These are phyloP conservation scores for Stentor coeruleus DNA, from an alignment of 73 alveolate genomes.

Conservation along the genomic window DNA sequence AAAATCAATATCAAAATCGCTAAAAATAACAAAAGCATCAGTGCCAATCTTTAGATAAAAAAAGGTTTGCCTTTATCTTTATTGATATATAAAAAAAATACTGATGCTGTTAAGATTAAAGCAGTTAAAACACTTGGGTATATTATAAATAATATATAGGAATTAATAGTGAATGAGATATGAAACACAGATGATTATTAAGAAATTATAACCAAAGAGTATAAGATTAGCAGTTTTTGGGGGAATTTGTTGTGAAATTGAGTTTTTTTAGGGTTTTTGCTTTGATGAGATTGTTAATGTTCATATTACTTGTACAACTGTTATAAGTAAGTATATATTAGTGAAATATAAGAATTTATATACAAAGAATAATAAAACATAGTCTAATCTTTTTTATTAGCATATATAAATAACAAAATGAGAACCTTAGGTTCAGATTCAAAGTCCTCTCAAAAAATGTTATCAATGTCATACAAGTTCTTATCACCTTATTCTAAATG, in stretches of 20 bases:
- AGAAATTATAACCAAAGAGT: background rate
- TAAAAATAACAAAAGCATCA: background rate
- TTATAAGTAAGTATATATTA: too few species aligned
- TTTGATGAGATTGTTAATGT: background rate
- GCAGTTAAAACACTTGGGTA: background rate
- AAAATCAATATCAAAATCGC: background rate
- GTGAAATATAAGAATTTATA: background rate
- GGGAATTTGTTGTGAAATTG: background rate
- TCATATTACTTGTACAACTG: background rate
- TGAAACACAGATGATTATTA: background rate
- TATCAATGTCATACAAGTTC: too few species aligned
- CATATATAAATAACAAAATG: too few species aligned
- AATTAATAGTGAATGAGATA: background rate
- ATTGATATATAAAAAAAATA: too few species aligned
- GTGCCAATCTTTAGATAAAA: background rate
- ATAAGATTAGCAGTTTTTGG: background rate
- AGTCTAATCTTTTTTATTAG: too few species aligned
- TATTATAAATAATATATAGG: background rate
- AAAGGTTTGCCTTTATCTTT: background rate
- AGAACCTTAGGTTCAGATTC: too few species aligned
- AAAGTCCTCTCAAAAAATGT: too few species aligned
- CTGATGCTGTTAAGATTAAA: background rate
- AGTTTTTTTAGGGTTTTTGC: background rate
- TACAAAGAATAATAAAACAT: too few species aligned
- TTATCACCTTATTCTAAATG: too few species aligned